Evolutionary conservation across 2,329 filamentous ascomycete species (phyloP), one percentile per base, ranked within the genome.

Genomic region (Ampelomyces quisqualis): DNA sequence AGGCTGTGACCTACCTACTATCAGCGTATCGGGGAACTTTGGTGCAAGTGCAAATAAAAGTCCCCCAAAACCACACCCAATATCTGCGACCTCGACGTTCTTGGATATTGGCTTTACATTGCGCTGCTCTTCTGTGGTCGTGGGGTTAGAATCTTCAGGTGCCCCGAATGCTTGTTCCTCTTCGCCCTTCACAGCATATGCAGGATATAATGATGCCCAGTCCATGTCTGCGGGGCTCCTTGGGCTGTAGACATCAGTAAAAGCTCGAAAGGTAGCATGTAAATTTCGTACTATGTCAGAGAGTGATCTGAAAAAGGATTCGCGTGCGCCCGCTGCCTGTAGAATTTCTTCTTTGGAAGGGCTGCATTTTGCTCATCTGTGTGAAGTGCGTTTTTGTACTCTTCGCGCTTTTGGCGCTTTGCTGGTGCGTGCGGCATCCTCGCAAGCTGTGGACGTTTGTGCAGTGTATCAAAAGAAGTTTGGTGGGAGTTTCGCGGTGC

Each of bases 241-340:
- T 7, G 93, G 93, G 64, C 91, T 96, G 40, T 33, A 40, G 13
- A 15, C 10, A 7, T 57, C 39, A 61, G 63, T 40, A 48, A 33
- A 23, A 5, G 11, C 34, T 3, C 14, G 7, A 6, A 14, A 27
- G n/a, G 11, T 21, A 15, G 7, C 4, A 15, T 14, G 9, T 18
- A 15, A 28, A n/a, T n/a, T 7, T 21, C 52, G 28, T 79, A 95
- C 93, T 98, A 98, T 60, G 79, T 77, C 65, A 98, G 76, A 43
- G 81, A 76, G 74, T 98, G 93, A 62, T 98, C 93, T 2, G 91
- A 96, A 72, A 98, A 98, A 5, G 91, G 90, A 73, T 98, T 98
- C 49, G 93, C 93, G 73, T 98, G 93, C 24, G 93, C 93, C 68
- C 93, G 81, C 71, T 98, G 93, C 40, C 93, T 82, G 69, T 95